Conservation (phyloP, 2,329 filamentous ascomycete species). For the Xylariaceae sp. region DNA sequence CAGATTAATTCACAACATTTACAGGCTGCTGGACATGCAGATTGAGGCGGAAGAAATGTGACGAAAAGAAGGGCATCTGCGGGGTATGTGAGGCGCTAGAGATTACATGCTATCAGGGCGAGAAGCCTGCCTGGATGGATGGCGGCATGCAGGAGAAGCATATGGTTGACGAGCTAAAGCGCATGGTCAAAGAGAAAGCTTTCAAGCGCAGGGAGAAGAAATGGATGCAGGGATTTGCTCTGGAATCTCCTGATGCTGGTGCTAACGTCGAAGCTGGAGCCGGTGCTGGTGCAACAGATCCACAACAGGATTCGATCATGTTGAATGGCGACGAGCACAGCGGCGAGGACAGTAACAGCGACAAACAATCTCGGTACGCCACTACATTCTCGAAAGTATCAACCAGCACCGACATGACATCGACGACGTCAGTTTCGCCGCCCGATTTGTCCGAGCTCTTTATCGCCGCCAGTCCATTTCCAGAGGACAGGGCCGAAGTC, state of each 20-base stretch:
- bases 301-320: background rate
- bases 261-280: slow-evolving; percentile 19
- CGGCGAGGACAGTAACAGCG: background rate
- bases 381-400: too few relatives aligned
- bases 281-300: slow-evolving; percentile 19
- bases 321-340: background rate
- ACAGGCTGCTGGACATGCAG: slow-evolving; percentile 39
- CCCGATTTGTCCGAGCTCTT: background rate
- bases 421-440: background rate
- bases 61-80: slow-evolving; percentile 37
- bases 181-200: slow-evolving; percentile 53
- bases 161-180: slow-evolving; percentile 44
- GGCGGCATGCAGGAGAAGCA: slow-evolving; percentile 30
- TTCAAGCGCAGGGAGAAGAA: slow-evolving; percentile 46
- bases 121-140: slow-evolving; percentile 36
- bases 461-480: slow-evolving; percentile 1
- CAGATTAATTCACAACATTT: background rate
- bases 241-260: too few relatives aligned
- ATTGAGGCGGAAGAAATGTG: slow-evolving; percentile 42
- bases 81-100: slow-evolving; percentile 32
- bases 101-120: slow-evolving; percentile 38
- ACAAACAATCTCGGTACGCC: too few relatives aligned
- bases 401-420: background rate
- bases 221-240: slow-evolving; percentile 35
- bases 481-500: slow-evolving; percentile 16